Evolutionary conservation across 2,329 filamentous ascomycete species (phyloP), one percentile per base, ranked within the genome.

Genomic region (Colletotrichum endophyticum): DNA sequence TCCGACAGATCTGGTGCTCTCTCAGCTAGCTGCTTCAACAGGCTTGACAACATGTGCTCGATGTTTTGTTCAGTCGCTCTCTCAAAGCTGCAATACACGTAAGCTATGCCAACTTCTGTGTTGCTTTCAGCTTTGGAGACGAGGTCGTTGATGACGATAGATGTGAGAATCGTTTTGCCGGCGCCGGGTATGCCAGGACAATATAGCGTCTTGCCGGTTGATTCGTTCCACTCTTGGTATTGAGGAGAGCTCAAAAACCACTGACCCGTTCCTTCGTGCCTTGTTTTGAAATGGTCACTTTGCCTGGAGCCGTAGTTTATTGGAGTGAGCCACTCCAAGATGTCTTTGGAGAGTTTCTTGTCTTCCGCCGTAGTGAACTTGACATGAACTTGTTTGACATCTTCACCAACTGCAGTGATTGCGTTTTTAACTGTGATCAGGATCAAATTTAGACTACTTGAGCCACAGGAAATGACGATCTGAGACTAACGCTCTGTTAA

Each of bases 121-220:
- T 16, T n/a, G 15, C 62, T 79, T 82, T 7, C 78, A 62, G 83
- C 83, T 6, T 44, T 64, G 4, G 56, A 72, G 3, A 22, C 22
- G 3, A 81, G 66, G 9, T 81, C 22, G 0, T 80, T 73, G 44
- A 81, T 39, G 2, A 81, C 78, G 6, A 79, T 75, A 0, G 80
- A 78, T 8, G 79, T 72, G 9, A 81, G 30, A 5, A 80, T 71
- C 5, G 79, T 80, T 67, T 90, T 90, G 8, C 88, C 88, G 0
- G 87, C 84, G 6, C 88, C 87, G 0, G 87, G 86, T 27, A 87
- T 87, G 2, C 87, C 87, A 9, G 83, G 83, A 77, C 86, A 89
- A 76, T 87, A 88, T 0, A 90, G 76, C 0, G 32, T 34, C 32
- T 34, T 81, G 75, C 2, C 78, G 77, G 1, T 70, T 6, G 80